Evolutionary conservation across 495 filamentous ascomycete species (phyloP), one percentile per base, ranked within the genome.

Genomic region (Cercophora samala): DNA sequence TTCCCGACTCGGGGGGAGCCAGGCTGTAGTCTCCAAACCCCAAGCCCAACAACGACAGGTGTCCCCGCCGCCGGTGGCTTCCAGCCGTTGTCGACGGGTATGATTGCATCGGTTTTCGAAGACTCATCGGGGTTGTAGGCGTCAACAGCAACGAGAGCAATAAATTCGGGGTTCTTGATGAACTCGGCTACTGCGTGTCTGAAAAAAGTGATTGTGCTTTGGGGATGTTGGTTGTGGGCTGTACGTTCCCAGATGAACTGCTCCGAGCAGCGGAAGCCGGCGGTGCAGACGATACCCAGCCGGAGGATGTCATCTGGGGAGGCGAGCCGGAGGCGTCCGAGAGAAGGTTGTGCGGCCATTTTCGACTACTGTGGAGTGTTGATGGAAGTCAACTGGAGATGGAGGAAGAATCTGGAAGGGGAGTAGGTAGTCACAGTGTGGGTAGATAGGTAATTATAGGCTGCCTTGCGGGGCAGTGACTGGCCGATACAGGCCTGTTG

Each of bases 161-260:
- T 23, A 21, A 18, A 58, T 21, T 58, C 54, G 54, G 54, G 54
- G 19, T 23, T 58, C 15, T 24, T 58, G n/a, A 58, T 23, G 3
- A 58, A 58, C 23, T 58, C 54, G 8, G 23, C 23, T 3, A 58
- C 54, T 58, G 19, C 54, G 3, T 58, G 54, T 58, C 54, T 58
- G n/a, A 58, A 58, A 9, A 1, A 58, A 21, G 19, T 58, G 19
- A 58, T 21, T 58, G 54, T 58, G 54, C 19, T 58, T 58, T 21
- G 19, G 23, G 54, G 54, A 24, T 58, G 18, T 13, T 21, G 54
- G n/a, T 21, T 15, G n/a, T 58, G 54, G 54, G 54, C 54, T 21
- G 54, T 58, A 3, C n/a, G 54, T 58, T 58, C 54, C 54, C n/a
- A 58, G 19, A 58, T 58, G 54, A 58, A 58, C 9, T 58, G 54